Evolutionary conservation across 306 rosid species (phyloP).

Genomic region (Inga laurina): DNA sequence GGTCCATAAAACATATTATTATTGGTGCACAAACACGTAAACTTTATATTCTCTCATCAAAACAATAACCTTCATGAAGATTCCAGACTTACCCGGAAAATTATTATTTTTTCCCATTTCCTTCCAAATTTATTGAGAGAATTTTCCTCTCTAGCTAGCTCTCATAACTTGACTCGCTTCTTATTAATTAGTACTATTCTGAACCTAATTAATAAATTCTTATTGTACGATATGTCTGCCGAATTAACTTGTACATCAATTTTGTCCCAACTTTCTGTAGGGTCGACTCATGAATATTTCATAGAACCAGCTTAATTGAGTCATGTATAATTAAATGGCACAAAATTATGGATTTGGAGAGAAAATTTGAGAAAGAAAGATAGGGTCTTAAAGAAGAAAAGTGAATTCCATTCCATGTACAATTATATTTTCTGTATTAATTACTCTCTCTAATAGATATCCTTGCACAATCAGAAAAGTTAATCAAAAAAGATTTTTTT

Average conservation of each 20-base stretch:
- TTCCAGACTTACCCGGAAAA: background rate
- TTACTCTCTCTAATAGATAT: background rate
- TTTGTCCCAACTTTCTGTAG: background rate
- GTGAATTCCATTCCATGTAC: background rate
- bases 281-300: background rate
- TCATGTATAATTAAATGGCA: too few species aligned
- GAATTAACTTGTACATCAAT: background rate
- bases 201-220: background rate
- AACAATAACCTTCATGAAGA: background rate
- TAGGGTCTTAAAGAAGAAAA: too few species aligned
- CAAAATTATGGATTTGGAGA: background rate
- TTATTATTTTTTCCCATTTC: background rate
- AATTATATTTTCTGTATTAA: background rate
- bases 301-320: background rate
- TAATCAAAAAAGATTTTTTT: background rate
- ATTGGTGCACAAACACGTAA: conserved; percentile 1
- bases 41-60: background rate
- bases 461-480: background rate
- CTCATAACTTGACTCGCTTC: background rate
- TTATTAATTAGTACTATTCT: background rate
- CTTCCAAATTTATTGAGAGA: background rate
- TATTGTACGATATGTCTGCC: background rate
- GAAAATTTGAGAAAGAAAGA: too few species aligned
- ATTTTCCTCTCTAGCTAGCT: background rate
- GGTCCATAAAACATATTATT: conserved; percentile 24